phyloP scores from a whole-genome alignment of 805 yeast genomes.

The Henningerozyma blattae region DNA sequence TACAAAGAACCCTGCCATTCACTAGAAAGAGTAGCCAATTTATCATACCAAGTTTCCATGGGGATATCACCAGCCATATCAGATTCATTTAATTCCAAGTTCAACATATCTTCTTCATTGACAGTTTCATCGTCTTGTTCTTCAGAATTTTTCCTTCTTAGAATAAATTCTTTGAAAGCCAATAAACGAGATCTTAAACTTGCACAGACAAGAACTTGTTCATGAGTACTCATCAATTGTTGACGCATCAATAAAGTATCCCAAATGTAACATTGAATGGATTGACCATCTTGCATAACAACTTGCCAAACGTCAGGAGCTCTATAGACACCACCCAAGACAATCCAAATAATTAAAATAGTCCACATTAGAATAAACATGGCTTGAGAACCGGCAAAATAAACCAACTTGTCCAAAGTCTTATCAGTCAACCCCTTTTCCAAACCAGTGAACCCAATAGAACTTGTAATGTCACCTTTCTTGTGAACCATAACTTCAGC shows the following conservation, averaged over 20 bases:
- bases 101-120: neutral
- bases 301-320: conserved; percentile 30
- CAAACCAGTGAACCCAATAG: conserved; percentile 18
- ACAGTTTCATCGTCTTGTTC: neutral
- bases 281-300: conserved; percentile 31
- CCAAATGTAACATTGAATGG: conserved; percentile 29
- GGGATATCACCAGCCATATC: conserved; percentile 11
- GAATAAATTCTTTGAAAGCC: conserved; percentile 12
- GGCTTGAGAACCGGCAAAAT: conserved; percentile 18
- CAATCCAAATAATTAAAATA: conserved; percentile 18
- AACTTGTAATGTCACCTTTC: conserved; percentile 4
- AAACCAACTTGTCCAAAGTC: conserved; percentile 15
- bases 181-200: conserved; percentile 20
- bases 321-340: conserved; percentile 18
- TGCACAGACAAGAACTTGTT: conserved; percentile 17
- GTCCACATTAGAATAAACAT: conserved; percentile 20
- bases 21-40: conserved; percentile 17
- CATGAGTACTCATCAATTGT: conserved; percentile 22
- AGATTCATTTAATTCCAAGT: neutral
- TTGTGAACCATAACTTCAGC: conserved; percentile 5
- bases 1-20: conserved; percentile 24
- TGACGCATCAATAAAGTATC: conserved; percentile 32
- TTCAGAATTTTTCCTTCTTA: neutral
- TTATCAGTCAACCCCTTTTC: conserved; percentile 13
- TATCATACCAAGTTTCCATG: conserved; percentile 25